These are phyloP conservation scores for Podospora conica DNA, from an alignment of 495 filamentous ascomycete genomes.

Conservation along the genomic window DNA sequence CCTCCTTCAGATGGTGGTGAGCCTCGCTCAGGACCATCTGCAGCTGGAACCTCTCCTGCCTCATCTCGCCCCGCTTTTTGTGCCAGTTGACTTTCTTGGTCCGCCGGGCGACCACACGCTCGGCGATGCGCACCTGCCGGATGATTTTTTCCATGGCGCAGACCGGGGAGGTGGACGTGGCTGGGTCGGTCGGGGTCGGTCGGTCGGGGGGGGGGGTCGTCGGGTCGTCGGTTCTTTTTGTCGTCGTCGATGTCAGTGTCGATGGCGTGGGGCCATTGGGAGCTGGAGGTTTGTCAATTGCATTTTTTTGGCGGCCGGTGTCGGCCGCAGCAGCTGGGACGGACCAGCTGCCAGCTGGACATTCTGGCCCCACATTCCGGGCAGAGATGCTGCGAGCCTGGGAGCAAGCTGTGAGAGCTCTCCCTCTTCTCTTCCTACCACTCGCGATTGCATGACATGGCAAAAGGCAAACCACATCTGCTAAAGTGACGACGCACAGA, in stretches of 20 bases:
- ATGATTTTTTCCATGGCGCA: slow-evolving; percentile 68
- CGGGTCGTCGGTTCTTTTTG: slow-evolving; percentile 2
- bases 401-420: too few relatives aligned
- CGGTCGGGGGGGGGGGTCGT: not conserved
- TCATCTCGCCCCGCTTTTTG: slow-evolving; percentile 30
- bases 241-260: not conserved
- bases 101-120: slow-evolving; percentile 54
- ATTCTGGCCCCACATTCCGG: not conserved
- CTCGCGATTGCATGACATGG: not conserved
- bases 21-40: slow-evolving; percentile 4
- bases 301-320: not conserved
- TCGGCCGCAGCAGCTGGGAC: not conserved
- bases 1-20: slow-evolving; percentile 16
- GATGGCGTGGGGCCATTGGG: not conserved
- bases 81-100: slow-evolving; percentile 31
- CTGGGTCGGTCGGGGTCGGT: not conserved
- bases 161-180: not conserved
- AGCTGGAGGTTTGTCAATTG: not conserved
- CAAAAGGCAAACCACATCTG: not conserved
- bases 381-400: not conserved
- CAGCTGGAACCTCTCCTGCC: slow-evolving; percentile 20
- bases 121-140: slow-evolving; percentile 58
- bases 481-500: not conserved
- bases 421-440: not conserved
- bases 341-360: not conserved